phyloP scores from a whole-genome alignment of 345 rosid species.

The Camelina sativa region DNA sequence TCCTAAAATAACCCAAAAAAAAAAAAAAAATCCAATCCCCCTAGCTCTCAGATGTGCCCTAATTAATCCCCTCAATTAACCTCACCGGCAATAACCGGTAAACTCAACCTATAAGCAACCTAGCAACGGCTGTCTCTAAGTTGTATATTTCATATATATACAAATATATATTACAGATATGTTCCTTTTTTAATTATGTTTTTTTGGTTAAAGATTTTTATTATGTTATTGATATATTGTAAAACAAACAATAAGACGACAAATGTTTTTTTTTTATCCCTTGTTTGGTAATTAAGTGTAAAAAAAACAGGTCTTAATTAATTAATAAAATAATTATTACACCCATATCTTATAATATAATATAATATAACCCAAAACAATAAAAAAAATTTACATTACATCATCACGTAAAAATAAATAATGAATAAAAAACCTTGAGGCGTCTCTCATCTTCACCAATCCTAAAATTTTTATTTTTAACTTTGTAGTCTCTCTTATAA shows the following conservation, averaged over 20 bases:
- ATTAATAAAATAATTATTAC: background rate
- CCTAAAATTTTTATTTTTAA: constrained; percentile 16
- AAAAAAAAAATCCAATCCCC: constrained; percentile 26
- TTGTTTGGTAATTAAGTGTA: background rate
- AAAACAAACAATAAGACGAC: background rate
- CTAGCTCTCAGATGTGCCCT: constrained; percentile 5
- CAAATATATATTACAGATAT: background rate
- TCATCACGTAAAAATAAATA: background rate
- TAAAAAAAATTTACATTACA: background rate
- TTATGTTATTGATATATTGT: too few species aligned
- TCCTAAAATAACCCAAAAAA: constrained; percentile 13
- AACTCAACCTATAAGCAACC: constrained; percentile 43
- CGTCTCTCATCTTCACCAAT: constrained; percentile 28
- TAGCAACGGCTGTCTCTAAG: constrained; percentile 49
- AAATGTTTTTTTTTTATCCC: background rate
- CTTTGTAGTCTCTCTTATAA: background rate
- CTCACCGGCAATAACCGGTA: constrained; percentile 61
- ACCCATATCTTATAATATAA: background rate
- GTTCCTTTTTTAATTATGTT: too few species aligned
- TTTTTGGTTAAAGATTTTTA: too few species aligned
- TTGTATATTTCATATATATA: background rate
- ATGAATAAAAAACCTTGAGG: background rate
- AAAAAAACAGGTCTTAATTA: background rate
- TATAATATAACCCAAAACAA: background rate
- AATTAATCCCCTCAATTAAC: constrained; percentile 18